These are phyloP conservation scores for Termitomyces sp. DNA, from an alignment of 768 basidiomycete genomes.

Conservation along the genomic window DNA sequence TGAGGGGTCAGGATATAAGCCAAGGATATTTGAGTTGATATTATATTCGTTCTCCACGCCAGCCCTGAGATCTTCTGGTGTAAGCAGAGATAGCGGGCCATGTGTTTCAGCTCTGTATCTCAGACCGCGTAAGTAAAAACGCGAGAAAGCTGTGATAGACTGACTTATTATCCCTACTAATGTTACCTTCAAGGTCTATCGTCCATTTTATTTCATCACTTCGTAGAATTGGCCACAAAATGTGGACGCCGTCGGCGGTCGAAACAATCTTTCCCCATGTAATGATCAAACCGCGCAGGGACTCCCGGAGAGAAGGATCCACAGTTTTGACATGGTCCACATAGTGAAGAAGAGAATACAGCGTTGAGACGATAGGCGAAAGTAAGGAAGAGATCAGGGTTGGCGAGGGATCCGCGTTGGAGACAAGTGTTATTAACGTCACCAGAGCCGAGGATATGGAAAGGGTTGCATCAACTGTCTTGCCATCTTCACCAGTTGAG, in stretches of 20 bases:
- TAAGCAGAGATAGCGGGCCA: constrained; percentile 40
- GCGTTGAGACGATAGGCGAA: constrained; percentile 61
- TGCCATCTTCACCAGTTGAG: constrained; percentile 15
- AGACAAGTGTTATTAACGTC: constrained; percentile 52
- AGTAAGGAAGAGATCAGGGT: constrained; percentile 57
- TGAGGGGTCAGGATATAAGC: constrained; percentile 72
- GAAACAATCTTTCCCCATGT: constrained; percentile 76
- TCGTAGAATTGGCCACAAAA: constrained; percentile 58
- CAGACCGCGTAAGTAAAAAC: not conserved
- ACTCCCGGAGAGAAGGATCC: constrained; percentile 62
- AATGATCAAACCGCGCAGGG: constrained; percentile 54
- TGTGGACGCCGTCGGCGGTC: constrained; percentile 45
- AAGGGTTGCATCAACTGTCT: not conserved
- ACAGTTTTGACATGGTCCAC: constrained; percentile 53
- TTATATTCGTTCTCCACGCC: constrained; percentile 41
- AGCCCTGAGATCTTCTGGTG: constrained; percentile 45
- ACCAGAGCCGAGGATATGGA: constrained; percentile 33
- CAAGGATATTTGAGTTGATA: constrained; percentile 54
- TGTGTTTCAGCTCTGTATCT: constrained; percentile 21
- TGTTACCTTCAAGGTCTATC: constrained; percentile 51
- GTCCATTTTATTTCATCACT: constrained; percentile 53
- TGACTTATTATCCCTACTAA: constrained; percentile 42
- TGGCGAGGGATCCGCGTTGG: constrained; percentile 81
- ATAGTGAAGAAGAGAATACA: constrained; percentile 63
- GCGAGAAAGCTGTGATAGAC: constrained; percentile 20